Base-by-base conservation (phyloP, 208 protist species). In the Crithidia expoeki region DNA sequence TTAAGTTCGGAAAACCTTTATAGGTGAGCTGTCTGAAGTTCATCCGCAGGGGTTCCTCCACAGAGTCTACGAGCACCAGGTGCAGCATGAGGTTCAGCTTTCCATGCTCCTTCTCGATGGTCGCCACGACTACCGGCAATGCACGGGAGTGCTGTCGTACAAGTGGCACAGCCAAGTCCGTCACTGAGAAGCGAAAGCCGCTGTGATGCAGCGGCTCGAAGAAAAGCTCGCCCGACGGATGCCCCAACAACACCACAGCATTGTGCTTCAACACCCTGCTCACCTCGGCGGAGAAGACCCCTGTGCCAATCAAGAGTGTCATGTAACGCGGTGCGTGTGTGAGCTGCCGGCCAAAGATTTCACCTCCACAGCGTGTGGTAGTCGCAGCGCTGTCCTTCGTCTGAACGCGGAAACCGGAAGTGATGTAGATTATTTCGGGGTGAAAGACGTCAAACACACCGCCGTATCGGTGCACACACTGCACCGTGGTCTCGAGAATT, bases 341-440 rank as follows among this genome's bases (percentile, higher is more conserved):
- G 25, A 74, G 61, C 27, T 83, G 56, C 14, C 65, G 61, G 25
- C 38, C 51, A 56, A 79, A 72, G 55, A 85, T 71, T 36, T 83
- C 74, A 17, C 81, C 51, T 21, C 58, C 84, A 28, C 73, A 89
- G 16, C 62, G 55, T 0, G 72, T 84, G 19, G 74, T 80, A 6
- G 77, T 30, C 25, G 84, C n/a, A 1, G 75, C 78, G 34, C 84
- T 74, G 42, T 76, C 66, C 36, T 82, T 64, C 50, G 66, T 64
- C 7, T 27, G 32, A 17, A 33, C 34, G 12, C 72, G 66, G 5
- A 67, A 77, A 27, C 80, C 74, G 60, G 86, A 83, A 36, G 62
- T 84, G 32, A 79, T 40, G 60, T 79, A 72, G 36, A 89, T 50
- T 27, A 82, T 61, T 65, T 84, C 80, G 1, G 84, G 72, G 47